Evolutionary conservation across 192 early-diverging fungal species (phyloP), one percentile per base, ranked within the genome.

Genomic region (Mortierella alpina): DNA sequence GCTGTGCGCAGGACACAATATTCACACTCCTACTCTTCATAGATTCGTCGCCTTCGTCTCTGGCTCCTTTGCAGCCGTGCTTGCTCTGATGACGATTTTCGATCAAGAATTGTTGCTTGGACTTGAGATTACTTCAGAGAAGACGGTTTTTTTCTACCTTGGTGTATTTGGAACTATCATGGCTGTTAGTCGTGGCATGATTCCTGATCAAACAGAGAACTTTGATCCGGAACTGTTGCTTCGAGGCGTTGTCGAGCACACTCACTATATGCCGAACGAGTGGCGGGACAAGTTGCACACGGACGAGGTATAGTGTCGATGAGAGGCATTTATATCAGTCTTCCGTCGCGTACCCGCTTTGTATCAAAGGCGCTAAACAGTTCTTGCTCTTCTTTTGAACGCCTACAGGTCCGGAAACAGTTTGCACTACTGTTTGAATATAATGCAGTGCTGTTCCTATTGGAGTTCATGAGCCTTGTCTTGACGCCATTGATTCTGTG

Each of bases 111-210:
- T 96, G 14, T 87, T 95, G 45, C 85, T 96, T 49, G 92, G 92
- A 40, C 95, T 99, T 59, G 96, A 99, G 72, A 95, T 99, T 63
- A 94, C 96, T 2, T 87, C 93, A 9, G 91, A 91, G 59, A 85
- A 93, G 45, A 95, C 96, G 0, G 95, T 94, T 2, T 89, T 99
- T 63, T 99, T 99, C 70, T 99, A 98, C 84, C 89, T 96, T 56
- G 95, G 96, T 4, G 67, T 99, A 5, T 98, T 95, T 74, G 95
- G 94, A 14, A 90, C 91, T 7, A 82, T 97, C 2, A 87, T 96
- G 75, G 95, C 95, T 0, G 89, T 93, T 7, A 89, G 87, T 44
- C 88, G 96, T 11, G 91, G 91, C 17, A 92, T 95, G 88, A 91
- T 96, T 22, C 89, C 92, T 0, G 96, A 94, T 59, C 94, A 96